A percentile compares a stretch with the other conserved stretches of the same genome.
Conservation (phyloP, 352 stramenopile species). For the Salisapilia sapeloensis region DNA sequence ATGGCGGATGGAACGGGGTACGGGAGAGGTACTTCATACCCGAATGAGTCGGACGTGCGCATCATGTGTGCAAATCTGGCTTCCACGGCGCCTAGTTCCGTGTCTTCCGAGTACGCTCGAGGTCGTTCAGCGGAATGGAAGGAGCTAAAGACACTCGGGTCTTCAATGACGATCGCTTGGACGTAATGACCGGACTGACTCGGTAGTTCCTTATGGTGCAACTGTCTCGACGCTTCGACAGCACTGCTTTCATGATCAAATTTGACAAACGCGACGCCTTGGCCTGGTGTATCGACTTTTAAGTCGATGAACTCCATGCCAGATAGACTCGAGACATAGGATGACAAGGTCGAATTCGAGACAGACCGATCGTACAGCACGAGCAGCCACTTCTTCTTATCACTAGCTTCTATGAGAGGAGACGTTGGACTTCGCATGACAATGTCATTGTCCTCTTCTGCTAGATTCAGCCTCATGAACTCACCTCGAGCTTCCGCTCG, state of each 20-base stretch:
- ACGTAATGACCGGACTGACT: conserved; percentile 24
- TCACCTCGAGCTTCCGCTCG: conserved; percentile 14
- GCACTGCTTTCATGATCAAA: conserved; percentile 38
- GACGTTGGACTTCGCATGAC: background rate
- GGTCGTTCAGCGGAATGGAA: conserved; percentile 15
- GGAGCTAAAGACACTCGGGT: conserved; percentile 47
- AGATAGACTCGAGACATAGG: conserved; percentile 23
- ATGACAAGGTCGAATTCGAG: conserved; percentile 42
- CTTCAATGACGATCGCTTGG: conserved; percentile 48
- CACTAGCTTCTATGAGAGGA: background rate
- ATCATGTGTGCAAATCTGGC: conserved; percentile 70
- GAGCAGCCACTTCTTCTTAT: conserved; percentile 41
- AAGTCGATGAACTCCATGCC: conserved; percentile 78
- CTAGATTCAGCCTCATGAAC: conserved; percentile 35
- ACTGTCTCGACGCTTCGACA: conserved; percentile 17
- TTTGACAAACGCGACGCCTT: conserved; percentile 61
- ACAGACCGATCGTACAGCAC: conserved; percentile 49
- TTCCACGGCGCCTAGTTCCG: conserved; percentile 56
- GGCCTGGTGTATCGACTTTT: conserved; percentile 41
- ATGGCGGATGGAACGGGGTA: no score
- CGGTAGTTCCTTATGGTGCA: conserved; percentile 48
- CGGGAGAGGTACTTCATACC: no score
- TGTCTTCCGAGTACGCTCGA: conserved; percentile 21
- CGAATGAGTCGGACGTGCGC: no score
- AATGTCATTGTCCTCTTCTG: background rate